phyloP scores from a whole-genome alignment of 768 basidiomycete genomes.

The Stropharia rugosoannulata region DNA sequence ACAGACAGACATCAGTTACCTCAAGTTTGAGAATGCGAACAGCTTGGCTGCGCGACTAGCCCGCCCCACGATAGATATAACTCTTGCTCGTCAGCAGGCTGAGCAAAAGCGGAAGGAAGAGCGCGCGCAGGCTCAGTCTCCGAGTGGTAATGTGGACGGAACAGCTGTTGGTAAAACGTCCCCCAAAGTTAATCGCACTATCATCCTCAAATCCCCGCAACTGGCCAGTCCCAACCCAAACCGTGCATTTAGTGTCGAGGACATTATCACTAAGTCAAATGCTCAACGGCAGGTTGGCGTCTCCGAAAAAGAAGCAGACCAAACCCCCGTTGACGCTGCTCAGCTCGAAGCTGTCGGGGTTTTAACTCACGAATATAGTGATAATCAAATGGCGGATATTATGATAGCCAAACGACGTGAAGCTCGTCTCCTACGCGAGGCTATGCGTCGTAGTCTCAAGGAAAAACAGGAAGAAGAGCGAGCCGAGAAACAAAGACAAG shows the following conservation, averaged over 20 bases:
- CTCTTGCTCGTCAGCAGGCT: not conserved
- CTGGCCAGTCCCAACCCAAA: too few relatives aligned
- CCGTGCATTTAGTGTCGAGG: too few relatives aligned
- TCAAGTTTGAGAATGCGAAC: conserved; percentile 19
- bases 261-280: too few relatives aligned
- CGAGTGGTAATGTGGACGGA: not conserved
- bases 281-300: too few relatives aligned
- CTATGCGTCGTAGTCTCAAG: not conserved
- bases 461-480: not conserved
- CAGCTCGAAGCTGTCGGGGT: too few relatives aligned
- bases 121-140: not conserved
- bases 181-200: too few relatives aligned
- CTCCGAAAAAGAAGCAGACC: too few relatives aligned
- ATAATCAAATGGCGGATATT: too few relatives aligned
- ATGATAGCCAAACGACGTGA: not conserved
- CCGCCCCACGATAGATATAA: conserved; percentile 5
- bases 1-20: conserved; percentile 28
- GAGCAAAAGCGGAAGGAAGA: not conserved
- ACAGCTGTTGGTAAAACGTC: too few relatives aligned
- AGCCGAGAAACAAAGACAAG: not conserved
- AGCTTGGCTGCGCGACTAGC: conserved; percentile 23
- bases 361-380: too few relatives aligned
- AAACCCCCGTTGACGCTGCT: too few relatives aligned
- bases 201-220: too few relatives aligned
- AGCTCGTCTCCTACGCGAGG: not conserved